phyloP scores from a whole-genome alignment of 768 basidiomycete species.

The Gymnopilus junonius region DNA sequence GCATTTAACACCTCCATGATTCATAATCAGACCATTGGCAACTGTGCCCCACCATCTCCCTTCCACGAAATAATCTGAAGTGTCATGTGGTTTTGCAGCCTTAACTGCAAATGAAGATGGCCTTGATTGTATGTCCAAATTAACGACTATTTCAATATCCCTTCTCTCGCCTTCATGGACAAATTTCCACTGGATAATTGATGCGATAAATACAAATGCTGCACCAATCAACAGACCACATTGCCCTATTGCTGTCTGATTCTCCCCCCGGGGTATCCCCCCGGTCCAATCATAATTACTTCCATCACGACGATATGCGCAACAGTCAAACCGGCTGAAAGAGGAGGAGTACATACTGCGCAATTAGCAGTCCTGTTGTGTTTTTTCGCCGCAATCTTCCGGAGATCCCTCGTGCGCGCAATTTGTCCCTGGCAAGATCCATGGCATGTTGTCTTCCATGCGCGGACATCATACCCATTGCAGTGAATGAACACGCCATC shows the following conservation, averaged over 20 bases:
- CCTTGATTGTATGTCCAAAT: background rate
- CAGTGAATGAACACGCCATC: background rate
- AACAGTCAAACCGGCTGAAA: slow-evolving; percentile 3
- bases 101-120: background rate
- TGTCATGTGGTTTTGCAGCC: background rate
- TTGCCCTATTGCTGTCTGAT: slow-evolving; percentile 15
- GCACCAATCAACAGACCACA: slow-evolving; percentile 12
- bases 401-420: background rate
- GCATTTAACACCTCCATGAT: slow-evolving; percentile 3
- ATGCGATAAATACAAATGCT: slow-evolving; percentile 9
- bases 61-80: slow-evolving; percentile 5
- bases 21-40: slow-evolving; percentile 13
- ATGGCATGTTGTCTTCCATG: background rate
- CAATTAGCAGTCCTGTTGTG: background rate
- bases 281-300: slow-evolving; percentile 2
- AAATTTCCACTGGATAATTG: slow-evolving; percentile 8
- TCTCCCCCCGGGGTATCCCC: slow-evolving; percentile 9
- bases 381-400: background rate
- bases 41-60: slow-evolving; percentile 7
- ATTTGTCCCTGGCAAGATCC: background rate
- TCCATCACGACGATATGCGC: slow-evolving; percentile 9
- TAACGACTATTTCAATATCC: background rate
- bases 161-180: background rate
- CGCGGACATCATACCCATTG: background rate
- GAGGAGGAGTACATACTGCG: slow-evolving; percentile 3